Base-by-base conservation (phyloP, 2,329 filamentous ascomycete genomes). In the Ceratocystis cubensis region DNA sequence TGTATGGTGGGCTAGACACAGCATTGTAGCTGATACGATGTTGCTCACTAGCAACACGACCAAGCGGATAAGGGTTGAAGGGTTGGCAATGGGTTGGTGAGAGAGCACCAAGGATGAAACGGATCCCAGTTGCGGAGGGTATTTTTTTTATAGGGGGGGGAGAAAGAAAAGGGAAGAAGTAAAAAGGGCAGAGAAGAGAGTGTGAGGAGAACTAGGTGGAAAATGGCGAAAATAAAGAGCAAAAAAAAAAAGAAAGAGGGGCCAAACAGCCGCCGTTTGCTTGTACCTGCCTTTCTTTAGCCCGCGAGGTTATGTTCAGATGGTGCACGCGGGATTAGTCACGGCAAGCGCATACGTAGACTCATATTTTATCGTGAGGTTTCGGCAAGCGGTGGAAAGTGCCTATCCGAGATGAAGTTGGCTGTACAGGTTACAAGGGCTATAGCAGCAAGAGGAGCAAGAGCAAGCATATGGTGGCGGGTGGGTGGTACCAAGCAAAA, bases 161-260 rank as follows among this genome's bases (percentile, higher is more conserved):
- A 50, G 28, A 63, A 46, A 63, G 45, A 22, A 33, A 25, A 46
- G 28, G 37, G 20, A 63, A 62, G 61, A 63, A 46, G 46, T 7
- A 3, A 22, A 62, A 13, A 46, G 25, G 22, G 37, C 8, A 13
- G 37, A 41, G 37, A 41, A 41, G 37, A 13, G 37, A 15, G 28
- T 41, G 28, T 10, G 45, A 48, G 28, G 33, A 22, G 30, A 20
- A 30, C 22, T 6, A 17, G 15, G 3, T 4, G 61, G 61, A 63
- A 46, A 63, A 28, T 50, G 20, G 2, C 5, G 10, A 62, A n/a
- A 46, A 30, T 5, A 44, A 62, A n/a, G 8, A 10, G 28, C n/a
- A 30, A n/a, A 46, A 28, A 46, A 46, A 28, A 62, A 46, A n/a
- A 44, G 13, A 63, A 63, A 22, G 28, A n/a, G 53, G 53, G 53